A percentile compares a stretch with the other conserved stretches of the same genome.
Evolutionary conservation across 208 protist genomes (phyloP).

Genomic region (Crithidia acanthocephali): DNA sequence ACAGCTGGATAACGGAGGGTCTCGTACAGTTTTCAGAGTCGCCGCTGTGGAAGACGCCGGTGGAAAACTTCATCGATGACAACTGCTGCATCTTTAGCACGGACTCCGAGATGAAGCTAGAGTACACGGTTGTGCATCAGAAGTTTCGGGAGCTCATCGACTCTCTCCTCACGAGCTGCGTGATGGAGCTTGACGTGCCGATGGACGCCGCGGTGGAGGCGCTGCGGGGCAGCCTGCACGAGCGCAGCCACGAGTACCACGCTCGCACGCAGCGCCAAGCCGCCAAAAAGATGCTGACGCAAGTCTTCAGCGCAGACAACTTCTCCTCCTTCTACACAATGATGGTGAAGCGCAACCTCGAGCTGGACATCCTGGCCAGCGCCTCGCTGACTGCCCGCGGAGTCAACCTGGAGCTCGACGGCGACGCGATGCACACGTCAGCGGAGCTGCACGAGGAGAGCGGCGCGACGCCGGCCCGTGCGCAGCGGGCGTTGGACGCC

Average conservation of each 20-base stretch:
- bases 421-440: background rate
- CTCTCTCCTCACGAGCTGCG: conserved; percentile 75
- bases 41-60: conserved; percentile 81
- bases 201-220: conserved; percentile 58
- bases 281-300: conserved; percentile 58
- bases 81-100: conserved; percentile 90
- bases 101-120: conserved; percentile 90
- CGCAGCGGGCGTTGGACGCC: conserved; percentile 27
- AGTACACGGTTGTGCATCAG: conserved; percentile 86
- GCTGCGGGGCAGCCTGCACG: conserved; percentile 39
- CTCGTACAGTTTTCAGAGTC: conserved; percentile 87
- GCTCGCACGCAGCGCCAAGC: conserved; percentile 29
- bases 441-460: conserved; percentile 7
- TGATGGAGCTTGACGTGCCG: conserved; percentile 80
- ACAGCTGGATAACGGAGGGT: conserved; percentile 80
- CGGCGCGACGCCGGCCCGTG: conserved; percentile 3
- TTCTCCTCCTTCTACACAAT: conserved; percentile 89
- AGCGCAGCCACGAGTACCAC: conserved; percentile 10
- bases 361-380: conserved; percentile 87
- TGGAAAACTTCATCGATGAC: conserved; percentile 93
- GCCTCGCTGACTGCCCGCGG: conserved; percentile 39
- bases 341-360: conserved; percentile 93
- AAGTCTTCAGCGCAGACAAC: conserved; percentile 87
- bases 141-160: conserved; percentile 87
- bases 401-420: conserved; percentile 3